Evolutionary conservation across 2,329 filamentous ascomycete genomes (phyloP).

Genomic region (Parastagonospora avenae): DNA sequence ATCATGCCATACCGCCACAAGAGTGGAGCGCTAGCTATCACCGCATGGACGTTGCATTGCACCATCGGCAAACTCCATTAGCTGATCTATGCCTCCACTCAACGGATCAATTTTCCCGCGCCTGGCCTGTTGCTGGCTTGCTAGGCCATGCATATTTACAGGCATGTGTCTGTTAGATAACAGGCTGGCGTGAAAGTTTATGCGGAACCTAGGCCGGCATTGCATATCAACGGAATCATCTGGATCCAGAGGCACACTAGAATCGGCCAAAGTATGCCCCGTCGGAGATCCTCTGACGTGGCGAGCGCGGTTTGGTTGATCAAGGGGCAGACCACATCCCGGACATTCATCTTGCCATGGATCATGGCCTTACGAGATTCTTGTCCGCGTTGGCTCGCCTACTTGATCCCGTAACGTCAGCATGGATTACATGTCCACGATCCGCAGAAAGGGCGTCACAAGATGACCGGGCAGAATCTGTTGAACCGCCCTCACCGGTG

Average conservation of each 20-base stretch:
- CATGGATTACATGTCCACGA: slow-evolving; percentile 37
- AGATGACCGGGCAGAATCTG: slow-evolving; percentile 36
- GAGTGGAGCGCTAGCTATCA: slow-evolving; percentile 42
- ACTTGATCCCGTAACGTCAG: slow-evolving; percentile 30
- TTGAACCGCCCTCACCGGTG: slow-evolving; percentile 43
- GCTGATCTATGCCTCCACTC: slow-evolving; percentile 48
- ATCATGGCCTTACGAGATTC: slow-evolving; percentile 42
- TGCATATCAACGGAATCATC: slow-evolving; percentile 52
- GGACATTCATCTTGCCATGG: slow-evolving; percentile 47
- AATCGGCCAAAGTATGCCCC: slow-evolving; percentile 53
- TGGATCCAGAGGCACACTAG: slow-evolving; percentile 51
- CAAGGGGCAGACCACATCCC: slow-evolving; percentile 43
- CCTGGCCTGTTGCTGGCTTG: slow-evolving; percentile 48
- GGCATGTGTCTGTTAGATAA: slow-evolving; percentile 49
- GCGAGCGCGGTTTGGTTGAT: slow-evolving; percentile 54
- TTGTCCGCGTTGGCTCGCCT: slow-evolving; percentile 35
- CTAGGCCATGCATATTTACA: slow-evolving; percentile 50
- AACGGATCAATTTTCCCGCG: slow-evolving; percentile 46
- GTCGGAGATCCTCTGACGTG: slow-evolving; percentile 60
- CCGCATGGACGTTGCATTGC: slow-evolving; percentile 48
- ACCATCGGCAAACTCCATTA: slow-evolving; percentile 40
- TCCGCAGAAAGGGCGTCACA: slow-evolving; percentile 40
- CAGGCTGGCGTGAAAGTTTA: slow-evolving; percentile 50
- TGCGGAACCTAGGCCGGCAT: slow-evolving; percentile 50
- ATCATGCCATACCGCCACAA: slow-evolving; percentile 43